Conservation (phyloP, 768 basidiomycete species). For the Kwoniella europaea region DNA sequence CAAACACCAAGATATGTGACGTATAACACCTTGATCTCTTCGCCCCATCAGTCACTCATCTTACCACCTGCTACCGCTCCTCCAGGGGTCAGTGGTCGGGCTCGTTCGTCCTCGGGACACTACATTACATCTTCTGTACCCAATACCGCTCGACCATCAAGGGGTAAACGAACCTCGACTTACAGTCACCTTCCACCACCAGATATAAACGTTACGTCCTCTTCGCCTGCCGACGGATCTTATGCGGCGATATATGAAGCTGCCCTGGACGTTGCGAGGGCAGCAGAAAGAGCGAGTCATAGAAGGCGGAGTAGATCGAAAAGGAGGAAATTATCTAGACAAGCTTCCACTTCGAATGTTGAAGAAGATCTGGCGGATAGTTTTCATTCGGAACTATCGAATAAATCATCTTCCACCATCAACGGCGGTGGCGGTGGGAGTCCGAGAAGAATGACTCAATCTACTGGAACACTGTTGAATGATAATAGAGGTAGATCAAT, state of each 20-base stretch:
- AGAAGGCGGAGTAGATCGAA: conserved; percentile 31
- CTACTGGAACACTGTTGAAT: conserved; percentile 24
- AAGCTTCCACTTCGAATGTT: conserved; percentile 11
- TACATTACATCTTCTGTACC: conserved; percentile 4
- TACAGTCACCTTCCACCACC: conserved; percentile 13
- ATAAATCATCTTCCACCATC: conserved; percentile 42
- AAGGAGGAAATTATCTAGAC: conserved; percentile 23
- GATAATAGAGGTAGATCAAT: conserved; percentile 33
- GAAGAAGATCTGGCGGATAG: conserved; percentile 73
- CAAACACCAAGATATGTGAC: conserved; percentile 22
- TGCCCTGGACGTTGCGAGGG: conserved; percentile 53
- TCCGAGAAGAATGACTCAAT: conserved; percentile 18
- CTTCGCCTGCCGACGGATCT: conserved; percentile 27
- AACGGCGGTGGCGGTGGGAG: conserved; percentile 1
- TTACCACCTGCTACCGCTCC: conserved; percentile 31
- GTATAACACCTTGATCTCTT: conserved; percentile 29
- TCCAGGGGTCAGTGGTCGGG: background rate
- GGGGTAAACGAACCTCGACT: background rate
- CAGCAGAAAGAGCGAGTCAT: conserved; percentile 47
- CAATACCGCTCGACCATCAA: conserved; percentile 14
- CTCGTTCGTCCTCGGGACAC: conserved; percentile 13
- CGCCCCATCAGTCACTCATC: conserved; percentile 40
- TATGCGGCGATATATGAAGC: conserved; percentile 54
- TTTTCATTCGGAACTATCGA: conserved; percentile 70
- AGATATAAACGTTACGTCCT: conserved; percentile 21